Evolutionary conservation across 2,329 filamentous ascomycete genomes (phyloP).

Genomic region (Plectosphaerella cucumerina): DNA sequence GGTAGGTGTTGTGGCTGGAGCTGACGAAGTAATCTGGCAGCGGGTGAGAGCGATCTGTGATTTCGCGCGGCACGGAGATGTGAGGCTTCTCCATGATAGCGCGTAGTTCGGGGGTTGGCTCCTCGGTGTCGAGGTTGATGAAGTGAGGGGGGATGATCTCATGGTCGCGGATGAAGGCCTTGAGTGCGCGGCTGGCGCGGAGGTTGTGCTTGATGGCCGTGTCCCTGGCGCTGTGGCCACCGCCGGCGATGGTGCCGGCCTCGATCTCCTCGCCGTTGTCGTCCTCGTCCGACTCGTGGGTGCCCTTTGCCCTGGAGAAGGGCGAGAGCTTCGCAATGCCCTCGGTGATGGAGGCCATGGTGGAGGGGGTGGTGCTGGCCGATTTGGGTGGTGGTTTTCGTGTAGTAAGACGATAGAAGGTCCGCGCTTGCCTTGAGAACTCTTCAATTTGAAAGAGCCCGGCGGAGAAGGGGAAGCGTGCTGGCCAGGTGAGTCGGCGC

Average conservation of each 20-base stretch:
- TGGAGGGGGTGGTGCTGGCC: not conserved
- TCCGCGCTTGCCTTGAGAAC: too few species aligned
- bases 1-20: conserved; percentile 70
- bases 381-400: not conserved
- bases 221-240: conserved; percentile 49
- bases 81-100: conserved; percentile 53
- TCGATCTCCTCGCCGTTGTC: conserved; percentile 50
- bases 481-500: not conserved
- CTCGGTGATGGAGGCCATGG: conserved; percentile 9
- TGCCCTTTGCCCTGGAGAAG: conserved; percentile 21
- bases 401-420: too few species aligned
- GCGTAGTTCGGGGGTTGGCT: conserved; percentile 40
- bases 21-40: conserved; percentile 69
- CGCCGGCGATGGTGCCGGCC: conserved; percentile 48
- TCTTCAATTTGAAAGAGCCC: too few species aligned
- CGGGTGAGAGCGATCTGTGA: conserved; percentile 55
- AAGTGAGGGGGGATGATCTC: conserved; percentile 40
- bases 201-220: conserved; percentile 48
- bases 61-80: conserved; percentile 48
- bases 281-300: conserved; percentile 37
- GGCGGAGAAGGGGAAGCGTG: not conserved
- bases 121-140: conserved; percentile 29
- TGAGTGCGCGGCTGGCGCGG: conserved; percentile 55
- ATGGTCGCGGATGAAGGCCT: conserved; percentile 50
- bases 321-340: conserved; percentile 33